These are phyloP conservation scores for Crucibulum laeve DNA, from an alignment of 768 basidiomycete genomes.

Conservation along the genomic window DNA sequence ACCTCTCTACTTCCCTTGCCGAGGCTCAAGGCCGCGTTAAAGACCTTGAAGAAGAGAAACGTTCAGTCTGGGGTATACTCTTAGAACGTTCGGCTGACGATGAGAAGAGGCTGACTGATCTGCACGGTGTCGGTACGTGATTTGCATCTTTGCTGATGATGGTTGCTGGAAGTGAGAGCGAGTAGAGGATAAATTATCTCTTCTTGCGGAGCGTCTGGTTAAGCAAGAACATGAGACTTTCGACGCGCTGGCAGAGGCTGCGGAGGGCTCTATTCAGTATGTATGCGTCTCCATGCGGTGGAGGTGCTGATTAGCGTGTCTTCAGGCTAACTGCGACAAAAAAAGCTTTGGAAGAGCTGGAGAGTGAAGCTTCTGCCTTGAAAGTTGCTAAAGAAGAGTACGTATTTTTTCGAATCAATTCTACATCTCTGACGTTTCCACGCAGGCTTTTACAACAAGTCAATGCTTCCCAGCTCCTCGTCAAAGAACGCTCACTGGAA, in stretches of 20 bases:
- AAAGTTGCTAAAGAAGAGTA: constrained; percentile 17
- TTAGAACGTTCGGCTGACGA: constrained; percentile 11
- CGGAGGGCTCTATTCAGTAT: constrained; percentile 10
- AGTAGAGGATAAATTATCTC: constrained; percentile 18
- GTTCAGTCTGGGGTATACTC: constrained; percentile 13
- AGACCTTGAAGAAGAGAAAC: constrained; percentile 31
- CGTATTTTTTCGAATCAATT: neutral
- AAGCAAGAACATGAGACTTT: constrained; percentile 24
- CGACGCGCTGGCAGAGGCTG: constrained; percentile 17
- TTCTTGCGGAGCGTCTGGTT: constrained; percentile 17
- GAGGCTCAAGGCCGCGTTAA: constrained; percentile 24
- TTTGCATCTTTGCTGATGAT: neutral
- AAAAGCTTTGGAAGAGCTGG: constrained; percentile 5
- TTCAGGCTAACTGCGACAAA: constrained; percentile 10
- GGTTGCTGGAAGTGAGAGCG: neutral
- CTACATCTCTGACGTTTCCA: neutral
- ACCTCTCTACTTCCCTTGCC: constrained; percentile 26
- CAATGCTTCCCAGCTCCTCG: constrained; percentile 5
- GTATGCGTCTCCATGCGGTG: neutral
- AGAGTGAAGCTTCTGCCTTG: constrained; percentile 10
- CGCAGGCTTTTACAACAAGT: constrained; percentile 16
- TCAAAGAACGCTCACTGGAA: no score
- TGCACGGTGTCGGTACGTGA: constrained; percentile 8
- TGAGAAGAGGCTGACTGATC: constrained; percentile 8
- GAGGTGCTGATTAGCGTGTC: neutral